A percentile compares a stretch with the other conserved stretches of the same genome.
phyloP scores from a whole-genome alignment of 2,329 filamentous ascomycete genomes.

The Neofusicoccum laricinum region DNA sequence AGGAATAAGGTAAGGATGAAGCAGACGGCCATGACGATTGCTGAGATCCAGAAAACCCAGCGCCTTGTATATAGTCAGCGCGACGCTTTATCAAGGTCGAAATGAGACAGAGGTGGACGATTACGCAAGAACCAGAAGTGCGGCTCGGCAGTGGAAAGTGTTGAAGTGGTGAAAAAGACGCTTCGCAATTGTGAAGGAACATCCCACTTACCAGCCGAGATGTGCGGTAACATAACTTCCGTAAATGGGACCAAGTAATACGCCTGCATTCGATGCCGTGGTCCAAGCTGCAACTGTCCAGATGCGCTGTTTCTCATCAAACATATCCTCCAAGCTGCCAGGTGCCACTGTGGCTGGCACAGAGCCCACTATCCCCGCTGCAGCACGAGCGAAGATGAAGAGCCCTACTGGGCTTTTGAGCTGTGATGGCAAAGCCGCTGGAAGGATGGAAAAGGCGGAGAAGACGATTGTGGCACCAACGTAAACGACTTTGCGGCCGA shows the following conservation, averaged over 20 bases:
- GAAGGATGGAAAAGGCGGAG: constrained; percentile 25
- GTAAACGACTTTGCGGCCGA: constrained; percentile 38
- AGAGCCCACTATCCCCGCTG: neutral
- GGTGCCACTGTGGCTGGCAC: constrained; percentile 7
- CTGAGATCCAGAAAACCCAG: constrained; percentile 11
- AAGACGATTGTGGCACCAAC: constrained; percentile 30
- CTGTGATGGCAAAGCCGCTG: neutral
- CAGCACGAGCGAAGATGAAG: constrained; percentile 1
- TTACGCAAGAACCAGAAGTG: neutral
- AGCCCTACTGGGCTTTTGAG: neutral
- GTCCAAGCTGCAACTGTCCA: constrained; percentile 12
- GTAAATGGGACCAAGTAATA: constrained; percentile 12
- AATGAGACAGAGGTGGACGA: no score
- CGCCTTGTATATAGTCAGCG: neutral
- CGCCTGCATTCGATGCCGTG: constrained; percentile 1
- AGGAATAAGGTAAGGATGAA: constrained; percentile 6
- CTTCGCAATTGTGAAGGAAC: no score
- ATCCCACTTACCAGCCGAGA: neutral
- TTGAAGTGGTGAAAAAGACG: no score
- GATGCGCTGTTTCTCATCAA: neutral
- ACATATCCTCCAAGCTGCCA: constrained; percentile 13
- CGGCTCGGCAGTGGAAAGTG: no score
- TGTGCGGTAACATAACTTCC: neutral
- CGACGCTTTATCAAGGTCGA: neutral
- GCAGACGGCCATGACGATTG: neutral